Base-by-base conservation (phyloP, 306 rosid species). In the Quercus glauca region DNA sequence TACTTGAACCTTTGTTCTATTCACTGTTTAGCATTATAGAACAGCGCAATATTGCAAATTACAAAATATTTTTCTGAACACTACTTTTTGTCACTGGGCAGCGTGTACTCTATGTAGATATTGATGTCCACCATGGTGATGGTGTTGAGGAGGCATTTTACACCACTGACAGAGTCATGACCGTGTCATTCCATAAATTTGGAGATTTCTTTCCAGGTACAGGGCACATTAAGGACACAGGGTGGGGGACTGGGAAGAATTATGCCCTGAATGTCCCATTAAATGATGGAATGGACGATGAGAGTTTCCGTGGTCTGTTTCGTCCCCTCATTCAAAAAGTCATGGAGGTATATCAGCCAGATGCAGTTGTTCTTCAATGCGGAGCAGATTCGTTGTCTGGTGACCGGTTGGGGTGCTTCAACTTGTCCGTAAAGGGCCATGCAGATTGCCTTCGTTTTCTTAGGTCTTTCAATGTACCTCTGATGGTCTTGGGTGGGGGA, bases 81-180 rank as follows among this genome's bases (percentile, higher is more conserved):
- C 37, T 64, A 29, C 31, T 64, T 29, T 4, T 64, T 87, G 71
- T 73, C 61, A 19, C 74, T 65, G 70, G 58, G 29, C 89, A 94
- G 98, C 98, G 98, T 60, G 97, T 94, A 59, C 85, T 94, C 67
- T 94, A 92, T 69, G 86, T 91, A 55, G 97, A 92, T 74, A 91
- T 92, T 75, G 97, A 92, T 77, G 97, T 92, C 37, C 97, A 94
- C 84, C 98, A 94, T 18, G 98, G 98, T 37, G 98, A 94, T 79
- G 98, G 98, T n/a, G 98, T 94, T 59, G 98, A 94, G 86, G 97
- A 94, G 86, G 98, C 98, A n/a, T 94, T 94, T 81, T 94, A 94
- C 84, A 89, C 96, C 70, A 94, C 98, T 18, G 97, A 94, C 65
- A 89, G 98, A 81, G 98, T 94, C 79, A 92, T 94, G 98, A 92